Percentiles rank a stretch among this genome's conserved stretches.
These are phyloP conservation scores for Auxenochlorella pyrenoidosa DNA, from an alignment of 139 green algal species.

Conservation along the genomic window DNA sequence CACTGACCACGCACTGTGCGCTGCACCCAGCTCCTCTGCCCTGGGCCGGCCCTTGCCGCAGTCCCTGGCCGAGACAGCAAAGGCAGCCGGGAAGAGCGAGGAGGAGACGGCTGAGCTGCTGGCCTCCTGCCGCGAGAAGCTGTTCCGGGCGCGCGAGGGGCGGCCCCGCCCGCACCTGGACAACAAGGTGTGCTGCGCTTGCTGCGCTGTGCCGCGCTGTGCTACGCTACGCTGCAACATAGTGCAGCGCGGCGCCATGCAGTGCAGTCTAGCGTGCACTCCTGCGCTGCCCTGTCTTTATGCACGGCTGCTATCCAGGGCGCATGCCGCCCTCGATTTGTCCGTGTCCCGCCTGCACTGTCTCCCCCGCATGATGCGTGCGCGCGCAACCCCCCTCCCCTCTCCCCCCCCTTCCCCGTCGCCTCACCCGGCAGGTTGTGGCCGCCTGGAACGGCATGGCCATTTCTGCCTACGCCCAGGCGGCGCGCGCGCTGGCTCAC, in stretches of 20 bases:
- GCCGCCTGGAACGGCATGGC: slow-evolving; percentile 92
- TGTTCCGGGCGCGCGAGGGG: slow-evolving; percentile 60
- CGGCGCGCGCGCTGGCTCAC: slow-evolving; percentile 63
- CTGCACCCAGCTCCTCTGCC: too few species aligned
- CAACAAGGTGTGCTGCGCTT: slow-evolving; percentile 77
- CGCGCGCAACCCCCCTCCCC: too few species aligned
- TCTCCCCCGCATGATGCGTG: too few species aligned
- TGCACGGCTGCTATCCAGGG: too few species aligned
- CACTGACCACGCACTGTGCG: too few species aligned
- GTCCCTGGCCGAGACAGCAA: slow-evolving; percentile 51
- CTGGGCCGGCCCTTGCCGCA: slow-evolving; percentile 17
- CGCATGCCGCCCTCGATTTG: too few species aligned
- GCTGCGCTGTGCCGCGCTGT: not conserved
- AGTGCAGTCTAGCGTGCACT: not conserved
- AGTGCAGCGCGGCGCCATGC: not conserved
- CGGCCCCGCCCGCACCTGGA: slow-evolving; percentile 82
- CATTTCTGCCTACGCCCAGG: slow-evolving; percentile 81
- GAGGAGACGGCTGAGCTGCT: slow-evolving; percentile 55
- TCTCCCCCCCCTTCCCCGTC: not conserved
- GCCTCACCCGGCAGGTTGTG: slow-evolving; percentile 73
- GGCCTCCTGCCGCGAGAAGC: slow-evolving; percentile 57
- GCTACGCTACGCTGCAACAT: not conserved
- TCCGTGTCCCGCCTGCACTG: too few species aligned
- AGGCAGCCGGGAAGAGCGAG: slow-evolving; percentile 36
- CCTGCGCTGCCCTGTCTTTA: not conserved